A percentile compares a stretch with the other conserved stretches of the same genome.
Conservation (phyloP, 2,329 filamentous ascomycete species). For the Sordariomycetes sp. region DNA sequence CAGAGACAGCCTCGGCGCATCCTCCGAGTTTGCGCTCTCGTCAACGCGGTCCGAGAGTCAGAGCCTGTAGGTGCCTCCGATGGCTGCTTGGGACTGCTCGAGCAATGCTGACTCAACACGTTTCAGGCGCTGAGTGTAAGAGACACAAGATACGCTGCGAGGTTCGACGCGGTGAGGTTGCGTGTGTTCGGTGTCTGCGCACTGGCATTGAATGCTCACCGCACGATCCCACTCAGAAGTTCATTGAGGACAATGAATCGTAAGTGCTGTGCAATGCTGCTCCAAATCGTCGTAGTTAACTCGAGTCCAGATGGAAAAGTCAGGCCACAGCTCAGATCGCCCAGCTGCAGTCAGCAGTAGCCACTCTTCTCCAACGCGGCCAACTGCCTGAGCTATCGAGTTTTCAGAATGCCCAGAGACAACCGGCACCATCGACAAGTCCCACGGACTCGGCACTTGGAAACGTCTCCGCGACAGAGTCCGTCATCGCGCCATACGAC, state of each 20-base stretch:
- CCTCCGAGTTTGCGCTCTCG: too few relatives aligned
- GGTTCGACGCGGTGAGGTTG: conserved; percentile 2
- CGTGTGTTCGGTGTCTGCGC: conserved; percentile 7
- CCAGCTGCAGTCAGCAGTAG: conserved; percentile 8
- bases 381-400: conserved; percentile 6
- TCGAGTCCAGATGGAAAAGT: conserved; percentile 8
- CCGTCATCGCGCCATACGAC: conserved; percentile 2
- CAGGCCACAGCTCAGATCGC: conserved; percentile 6
- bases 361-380: conserved; percentile 7
- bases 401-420: neutral
- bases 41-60: conserved; percentile 1
- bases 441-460: conserved; percentile 4
- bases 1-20: too few relatives aligned
- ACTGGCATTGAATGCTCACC: conserved; percentile 8
- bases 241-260: conserved; percentile 9
- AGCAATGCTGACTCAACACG: neutral
- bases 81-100: neutral
- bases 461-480: conserved; percentile 3
- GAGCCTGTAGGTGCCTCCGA: conserved; percentile 1
- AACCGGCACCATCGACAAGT: conserved; percentile 1
- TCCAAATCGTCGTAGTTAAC: too few relatives aligned
- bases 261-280: conserved; percentile 3
- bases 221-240: conserved; percentile 8
- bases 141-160: conserved; percentile 9
- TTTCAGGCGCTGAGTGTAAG: conserved; percentile 9